Conservation (phyloP, 805 yeast species). For the Starmerella vitae region DNA sequence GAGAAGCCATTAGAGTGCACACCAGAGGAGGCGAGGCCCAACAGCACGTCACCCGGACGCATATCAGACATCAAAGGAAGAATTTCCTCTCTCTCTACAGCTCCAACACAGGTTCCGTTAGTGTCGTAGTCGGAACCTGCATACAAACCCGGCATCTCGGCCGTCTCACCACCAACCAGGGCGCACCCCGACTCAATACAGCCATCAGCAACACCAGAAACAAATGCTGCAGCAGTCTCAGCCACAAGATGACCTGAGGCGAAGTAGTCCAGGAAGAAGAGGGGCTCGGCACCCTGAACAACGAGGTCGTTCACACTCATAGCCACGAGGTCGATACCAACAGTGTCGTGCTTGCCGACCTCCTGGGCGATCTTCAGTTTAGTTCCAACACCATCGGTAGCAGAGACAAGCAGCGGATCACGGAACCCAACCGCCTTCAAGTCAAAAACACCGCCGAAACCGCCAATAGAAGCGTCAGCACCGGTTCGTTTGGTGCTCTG, state of each 20-base stretch:
- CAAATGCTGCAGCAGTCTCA: conserved; percentile 72
- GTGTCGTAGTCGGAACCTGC: conserved; percentile 92
- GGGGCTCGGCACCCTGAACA: conserved; percentile 98
- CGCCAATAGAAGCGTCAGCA: conserved; percentile 96
- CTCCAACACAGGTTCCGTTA: conserved; percentile 97
- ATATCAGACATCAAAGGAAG: conserved; percentile 59
- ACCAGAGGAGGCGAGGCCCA: conserved; percentile 86
- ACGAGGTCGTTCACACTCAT: conserved; percentile 97
- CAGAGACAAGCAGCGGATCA: conserved; percentile 74
- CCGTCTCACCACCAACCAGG: conserved; percentile 95
- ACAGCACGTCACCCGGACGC: conserved; percentile 64
- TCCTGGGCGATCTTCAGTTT: conserved; percentile 89
- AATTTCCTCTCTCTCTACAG: conserved; percentile 61
- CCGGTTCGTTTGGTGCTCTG: conserved; percentile 90
- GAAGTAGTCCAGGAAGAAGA: conserved; percentile 87
- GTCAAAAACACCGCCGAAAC: conserved; percentile 95
- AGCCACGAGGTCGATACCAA: conserved; percentile 95
- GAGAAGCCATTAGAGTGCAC: conserved; percentile 96
- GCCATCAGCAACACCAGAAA: conserved; percentile 91
- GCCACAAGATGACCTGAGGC: conserved; percentile 90
- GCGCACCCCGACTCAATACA: conserved; percentile 95
- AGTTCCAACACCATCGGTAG: conserved; percentile 99
- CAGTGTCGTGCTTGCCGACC: conserved; percentile 83
- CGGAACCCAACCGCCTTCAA: conserved; percentile 72
- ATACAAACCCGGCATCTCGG: conserved; percentile 99